Base-by-base conservation (phyloP, 495 filamentous ascomycete species). In the Daldinia concentrica region DNA sequence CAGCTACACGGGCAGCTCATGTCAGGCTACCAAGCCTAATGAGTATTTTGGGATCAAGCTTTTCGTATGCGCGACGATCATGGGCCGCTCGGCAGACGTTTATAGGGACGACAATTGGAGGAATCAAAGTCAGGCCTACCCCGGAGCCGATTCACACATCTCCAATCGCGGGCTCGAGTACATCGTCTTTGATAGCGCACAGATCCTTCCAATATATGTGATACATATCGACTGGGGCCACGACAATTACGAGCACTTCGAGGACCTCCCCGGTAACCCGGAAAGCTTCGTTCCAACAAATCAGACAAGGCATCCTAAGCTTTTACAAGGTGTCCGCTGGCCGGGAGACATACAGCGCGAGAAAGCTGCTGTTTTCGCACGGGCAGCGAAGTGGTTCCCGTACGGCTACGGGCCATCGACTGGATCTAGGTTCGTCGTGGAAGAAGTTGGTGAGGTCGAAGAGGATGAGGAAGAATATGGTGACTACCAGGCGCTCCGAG, bases 191-290 rank as follows among this genome's bases (percentile, higher is more conserved):
- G 77, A 83, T 29, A 55, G 66, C 7, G 76, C 80, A 14, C 75
- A 78, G 60, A 80, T 83, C 19, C 59, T 82, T 12, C 80, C 81
- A 3, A 80, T 79, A 56, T 83, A 83, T 56, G 79, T 83, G 41
- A 67, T 84, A 15, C 80, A 83, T 51, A 74, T 79, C 22, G 79
- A 80, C 57, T 75, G 76, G 65, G 73, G 65, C 8, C 58, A 48
- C 6, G 67, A 80, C 15, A 76, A 78, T 41, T 24, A 54, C 8
- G 30, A 70, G 17, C 69, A 72, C 36, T 71, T 77, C 7, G 9
- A 11, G 15, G 59, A 41, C 14, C 59, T 72, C 5, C 69, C 69
- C 2, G 29, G 22, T 0, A 58, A 72, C 26, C 64, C 64, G 15
- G 11, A 17, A 0, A 22, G 55, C 7, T 72, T 67, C 54, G 48